Percentiles rank a stretch among this genome's conserved stretches.
Evolutionary conservation across 177 flowering plant genomes (phyloP).

Genomic region (Vitis hybrid): DNA sequence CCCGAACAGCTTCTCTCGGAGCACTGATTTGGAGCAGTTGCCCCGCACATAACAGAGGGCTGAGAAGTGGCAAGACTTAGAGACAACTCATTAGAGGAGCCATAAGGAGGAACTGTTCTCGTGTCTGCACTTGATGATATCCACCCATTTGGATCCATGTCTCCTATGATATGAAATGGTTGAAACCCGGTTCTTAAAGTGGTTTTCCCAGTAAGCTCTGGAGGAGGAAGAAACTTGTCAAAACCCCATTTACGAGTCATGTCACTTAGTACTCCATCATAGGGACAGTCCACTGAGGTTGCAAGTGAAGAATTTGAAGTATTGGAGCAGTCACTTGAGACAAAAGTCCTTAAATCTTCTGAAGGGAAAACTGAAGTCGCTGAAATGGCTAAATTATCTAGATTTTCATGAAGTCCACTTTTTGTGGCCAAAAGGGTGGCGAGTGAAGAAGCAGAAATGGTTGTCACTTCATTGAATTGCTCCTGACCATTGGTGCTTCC

Average conservation of each 20-base stretch:
- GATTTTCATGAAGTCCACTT: constrained; percentile 34
- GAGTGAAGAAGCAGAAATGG: constrained; percentile 36
- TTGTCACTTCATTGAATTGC: constrained; percentile 28
- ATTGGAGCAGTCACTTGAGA: constrained; percentile 24
- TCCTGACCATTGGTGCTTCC: constrained; percentile 24
- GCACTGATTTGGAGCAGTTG: constrained; percentile 42
- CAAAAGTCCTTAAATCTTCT: constrained; percentile 24
- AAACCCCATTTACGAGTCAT: constrained; percentile 32
- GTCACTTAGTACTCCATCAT: constrained; percentile 25
- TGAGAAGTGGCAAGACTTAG: constrained; percentile 62
- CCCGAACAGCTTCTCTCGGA: constrained; percentile 50
- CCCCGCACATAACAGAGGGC: constrained; percentile 31
- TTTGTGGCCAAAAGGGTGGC: constrained; percentile 35
- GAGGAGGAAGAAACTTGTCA: constrained; percentile 20
- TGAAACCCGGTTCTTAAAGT: constrained; percentile 20
- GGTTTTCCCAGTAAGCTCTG: constrained; percentile 22
- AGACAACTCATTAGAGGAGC: constrained; percentile 55
- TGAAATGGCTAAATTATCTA: constrained; percentile 20
- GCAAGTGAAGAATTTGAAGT: constrained; percentile 27
- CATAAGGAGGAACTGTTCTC: constrained; percentile 20
- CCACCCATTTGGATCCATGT: constrained; percentile 34
- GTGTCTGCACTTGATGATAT: constrained; percentile 21
- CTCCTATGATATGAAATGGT: constrained; percentile 23
- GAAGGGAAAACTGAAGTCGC: constrained; percentile 27
- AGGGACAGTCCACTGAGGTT: constrained; percentile 23